A percentile compares a stretch with the other conserved stretches of the same genome.
Evolutionary conservation across 805 yeast species (phyloP).

Genomic region (Lachancea lanzarotensis): DNA sequence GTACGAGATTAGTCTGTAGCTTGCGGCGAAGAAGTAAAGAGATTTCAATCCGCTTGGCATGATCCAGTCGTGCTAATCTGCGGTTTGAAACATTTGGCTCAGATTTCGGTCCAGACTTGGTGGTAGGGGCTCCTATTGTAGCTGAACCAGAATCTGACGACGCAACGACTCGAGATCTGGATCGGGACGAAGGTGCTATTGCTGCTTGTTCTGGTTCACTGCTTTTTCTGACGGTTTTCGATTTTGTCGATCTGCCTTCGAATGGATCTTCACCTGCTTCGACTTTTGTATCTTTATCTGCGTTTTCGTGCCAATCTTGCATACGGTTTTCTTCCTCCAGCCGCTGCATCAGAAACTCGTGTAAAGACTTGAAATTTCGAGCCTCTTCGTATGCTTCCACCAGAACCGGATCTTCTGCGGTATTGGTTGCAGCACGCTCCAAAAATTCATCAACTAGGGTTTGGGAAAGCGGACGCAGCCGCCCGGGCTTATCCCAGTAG

Average conservation of each 20-base stretch:
- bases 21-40: constrained; percentile 27
- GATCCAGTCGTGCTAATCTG: constrained; percentile 14
- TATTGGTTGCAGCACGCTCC: constrained; percentile 10
- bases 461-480: constrained; percentile 16
- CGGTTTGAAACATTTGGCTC: not conserved
- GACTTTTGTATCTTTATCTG: constrained; percentile 13
- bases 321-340: constrained; percentile 22
- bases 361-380: constrained; percentile 17
- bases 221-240: not conserved
- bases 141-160: not conserved
- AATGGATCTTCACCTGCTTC: constrained; percentile 29
- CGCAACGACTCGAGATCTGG: not conserved
- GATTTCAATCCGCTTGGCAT: constrained; percentile 24
- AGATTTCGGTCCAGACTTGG: not conserved
- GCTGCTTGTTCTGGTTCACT: not conserved
- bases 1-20: constrained; percentile 28
- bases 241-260: constrained; percentile 10
- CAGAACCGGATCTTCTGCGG: constrained; percentile 15
- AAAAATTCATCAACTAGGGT: constrained; percentile 16
- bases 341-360: constrained; percentile 21
- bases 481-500: constrained; percentile 30
- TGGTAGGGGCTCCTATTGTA: not conserved
- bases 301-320: constrained; percentile 15
- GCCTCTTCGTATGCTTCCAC: constrained; percentile 29
- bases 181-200: not conserved